phyloP scores from a whole-genome alignment of 768 basidiomycete species.

The Phaffia tasmanica region DNA sequence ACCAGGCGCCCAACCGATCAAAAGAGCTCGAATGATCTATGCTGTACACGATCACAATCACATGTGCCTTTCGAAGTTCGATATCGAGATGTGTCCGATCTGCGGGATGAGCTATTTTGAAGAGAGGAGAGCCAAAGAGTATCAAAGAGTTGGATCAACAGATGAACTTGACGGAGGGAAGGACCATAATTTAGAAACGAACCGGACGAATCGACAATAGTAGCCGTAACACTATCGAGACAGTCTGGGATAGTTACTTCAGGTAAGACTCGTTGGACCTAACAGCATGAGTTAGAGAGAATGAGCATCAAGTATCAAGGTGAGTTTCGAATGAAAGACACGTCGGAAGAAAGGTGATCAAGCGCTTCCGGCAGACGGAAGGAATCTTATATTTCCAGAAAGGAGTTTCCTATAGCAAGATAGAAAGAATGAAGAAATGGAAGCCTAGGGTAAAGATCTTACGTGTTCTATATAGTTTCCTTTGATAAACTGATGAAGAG shows the following conservation, averaged over 20 bases:
- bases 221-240: slow-evolving; percentile 93
- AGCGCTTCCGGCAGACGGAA: background rate
- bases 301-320: background rate
- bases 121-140: background rate
- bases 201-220: slow-evolving; percentile 97
- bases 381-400: slow-evolving; percentile 62
- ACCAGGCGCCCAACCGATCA: slow-evolving; percentile 93
- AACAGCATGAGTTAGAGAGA: background rate
- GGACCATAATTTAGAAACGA: slow-evolving; percentile 32
- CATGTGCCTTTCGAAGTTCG: slow-evolving; percentile 93
- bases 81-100: slow-evolving; percentile 82
- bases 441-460: background rate
- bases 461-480: background rate
- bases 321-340: background rate
- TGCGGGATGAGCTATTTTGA: slow-evolving; percentile 58
- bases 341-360: slow-evolving; percentile 6
- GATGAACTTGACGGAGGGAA: background rate
- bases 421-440: background rate
- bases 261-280: slow-evolving; percentile 92
- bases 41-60: slow-evolving; percentile 93
- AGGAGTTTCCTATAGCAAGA: slow-evolving; percentile 83
- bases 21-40: slow-evolving; percentile 95
- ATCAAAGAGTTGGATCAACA: background rate
- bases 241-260: slow-evolving; percentile 98
- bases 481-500: background rate